phyloP scores from a whole-genome alignment of 139 green algal species.

The Axilococcus clingmanii region DNA sequence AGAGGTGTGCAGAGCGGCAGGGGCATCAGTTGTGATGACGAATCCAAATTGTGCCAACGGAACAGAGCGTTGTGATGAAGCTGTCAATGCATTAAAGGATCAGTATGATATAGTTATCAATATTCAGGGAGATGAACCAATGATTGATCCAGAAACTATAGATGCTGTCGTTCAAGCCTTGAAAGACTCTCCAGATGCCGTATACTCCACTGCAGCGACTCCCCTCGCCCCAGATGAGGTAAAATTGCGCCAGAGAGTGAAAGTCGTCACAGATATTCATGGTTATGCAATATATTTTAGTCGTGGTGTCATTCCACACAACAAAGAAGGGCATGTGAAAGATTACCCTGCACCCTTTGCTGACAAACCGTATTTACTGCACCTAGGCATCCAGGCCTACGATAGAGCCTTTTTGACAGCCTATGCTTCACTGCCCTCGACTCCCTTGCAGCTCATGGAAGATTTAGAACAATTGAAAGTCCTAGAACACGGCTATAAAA shows the following conservation, averaged over 20 bases:
- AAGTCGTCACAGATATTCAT: conserved; percentile 45
- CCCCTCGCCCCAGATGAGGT: conserved; percentile 42
- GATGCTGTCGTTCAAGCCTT: conserved; percentile 54
- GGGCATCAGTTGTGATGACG: conserved; percentile 61
- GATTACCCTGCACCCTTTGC: conserved; percentile 30
- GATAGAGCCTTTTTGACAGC: conserved; percentile 42
- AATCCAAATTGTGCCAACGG: conserved; percentile 42
- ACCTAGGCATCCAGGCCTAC: conserved; percentile 59
- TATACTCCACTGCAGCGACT: conserved; percentile 57
- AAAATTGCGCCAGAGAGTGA: conserved; percentile 40
- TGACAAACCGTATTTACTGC: conserved; percentile 47
- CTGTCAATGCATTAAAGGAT: conserved; percentile 23
- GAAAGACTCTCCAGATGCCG: conserved; percentile 35
- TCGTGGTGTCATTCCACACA: conserved; percentile 52
- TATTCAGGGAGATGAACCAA: conserved; percentile 67
- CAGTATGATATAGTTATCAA: conserved; percentile 67
- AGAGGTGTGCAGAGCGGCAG: conserved; percentile 27
- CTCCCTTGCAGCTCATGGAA: conserved; percentile 49
- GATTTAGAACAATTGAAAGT: conserved; percentile 71
- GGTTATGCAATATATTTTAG: conserved; percentile 70
- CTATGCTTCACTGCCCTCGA: conserved; percentile 41
- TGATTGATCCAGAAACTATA: conserved; percentile 64
- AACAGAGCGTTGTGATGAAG: conserved; percentile 54
- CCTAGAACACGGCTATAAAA: conserved; percentile 64
- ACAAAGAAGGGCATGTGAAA: conserved; percentile 41